Evolutionary conservation across 768 basidiomycete species (phyloP), one percentile per base, ranked within the genome.

Genomic region (Russula sp.): DNA sequence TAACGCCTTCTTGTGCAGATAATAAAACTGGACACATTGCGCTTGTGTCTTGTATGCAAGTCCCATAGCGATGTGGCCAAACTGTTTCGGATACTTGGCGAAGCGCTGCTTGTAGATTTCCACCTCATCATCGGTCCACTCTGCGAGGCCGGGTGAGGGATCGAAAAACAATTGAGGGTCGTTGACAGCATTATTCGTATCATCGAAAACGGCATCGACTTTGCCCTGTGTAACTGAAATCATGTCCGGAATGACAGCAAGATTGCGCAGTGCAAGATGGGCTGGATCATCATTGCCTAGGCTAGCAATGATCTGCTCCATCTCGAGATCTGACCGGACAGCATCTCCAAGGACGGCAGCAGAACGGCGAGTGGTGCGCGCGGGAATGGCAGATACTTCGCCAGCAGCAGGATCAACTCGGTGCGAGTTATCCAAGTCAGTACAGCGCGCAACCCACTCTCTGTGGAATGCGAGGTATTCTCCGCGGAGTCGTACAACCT

Each of bases 251-350:
- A 97, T 87, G 53, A 75, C 82, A 18, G 95, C 95, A 38, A 92
- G 81, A 65, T 97, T 97, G 64, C 83, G 81, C 58, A 85, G 76
- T 5, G 93, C 90, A n/a, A 97, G 84, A 64, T 90, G 83, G 65
- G 83, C 88, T 0, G 95, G 92, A 73, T 98, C 94, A 65, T 96
- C 93, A 67, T 87, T 89, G 29, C 92, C 93, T 43, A 97, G 77
- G 69, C 87, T 91, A n/a, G 92, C 92, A 60, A 98, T 89, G 70
- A 98, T 93, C 74, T 94, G 93, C 69, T 97, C 91, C 85, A 97
- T 94, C 77, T 98, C 96, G 59, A 96, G 80, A 73, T 98, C 95
- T 18, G 94, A 93, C 5, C 93, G 87, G 16, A 94, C 94, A 14
- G 91, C 86, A 72, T 97, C 95, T 32, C 91, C 91, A 64, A 90